Evolutionary conservation across 2,329 filamentous ascomycete species (phyloP).

Genomic region (Fusarium pilosicola): DNA sequence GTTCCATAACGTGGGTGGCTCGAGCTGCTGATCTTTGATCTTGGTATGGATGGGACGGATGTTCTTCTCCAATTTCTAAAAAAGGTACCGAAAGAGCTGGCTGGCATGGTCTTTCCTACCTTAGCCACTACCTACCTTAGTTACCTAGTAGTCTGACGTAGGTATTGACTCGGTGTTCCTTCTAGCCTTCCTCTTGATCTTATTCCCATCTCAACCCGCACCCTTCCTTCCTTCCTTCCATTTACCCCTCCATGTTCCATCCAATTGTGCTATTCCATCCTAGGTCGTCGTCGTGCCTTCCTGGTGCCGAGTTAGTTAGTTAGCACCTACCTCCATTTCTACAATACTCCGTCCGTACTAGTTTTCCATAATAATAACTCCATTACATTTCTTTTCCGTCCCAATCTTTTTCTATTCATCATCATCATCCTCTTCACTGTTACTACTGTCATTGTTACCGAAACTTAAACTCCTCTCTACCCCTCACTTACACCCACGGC

Average conservation of each 20-base stretch:
- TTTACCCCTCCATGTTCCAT: conserved; percentile 28
- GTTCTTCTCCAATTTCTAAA: conserved; percentile 1
- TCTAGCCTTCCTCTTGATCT: neutral
- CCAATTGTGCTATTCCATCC: neutral
- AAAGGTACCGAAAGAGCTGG: neutral
- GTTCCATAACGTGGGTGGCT: conserved; percentile 1
- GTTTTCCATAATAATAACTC: conserved; percentile 17
- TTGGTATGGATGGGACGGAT: neutral
- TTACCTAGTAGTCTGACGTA: neutral
- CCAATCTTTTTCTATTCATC: conserved; percentile 11
- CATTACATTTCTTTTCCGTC: conserved; percentile 20
- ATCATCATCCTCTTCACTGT: conserved; percentile 16
- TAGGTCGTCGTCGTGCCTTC: neutral
- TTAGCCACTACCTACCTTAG: too few relatives aligned
- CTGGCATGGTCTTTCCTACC: neutral
- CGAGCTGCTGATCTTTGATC: neutral
- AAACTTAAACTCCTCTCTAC: neutral
- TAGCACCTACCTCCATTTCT: conserved; percentile 28
- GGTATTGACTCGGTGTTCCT: neutral
- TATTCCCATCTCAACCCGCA: neutral
- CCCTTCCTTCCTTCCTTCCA: conserved; percentile 4
- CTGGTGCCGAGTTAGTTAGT: conserved; percentile 13
- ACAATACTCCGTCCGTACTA: neutral
- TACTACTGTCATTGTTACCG: neutral
- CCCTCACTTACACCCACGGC: conserved; percentile 1